phyloP scores from a whole-genome alignment of 345 rosid species.

The Crucihimalaya himalaica region DNA sequence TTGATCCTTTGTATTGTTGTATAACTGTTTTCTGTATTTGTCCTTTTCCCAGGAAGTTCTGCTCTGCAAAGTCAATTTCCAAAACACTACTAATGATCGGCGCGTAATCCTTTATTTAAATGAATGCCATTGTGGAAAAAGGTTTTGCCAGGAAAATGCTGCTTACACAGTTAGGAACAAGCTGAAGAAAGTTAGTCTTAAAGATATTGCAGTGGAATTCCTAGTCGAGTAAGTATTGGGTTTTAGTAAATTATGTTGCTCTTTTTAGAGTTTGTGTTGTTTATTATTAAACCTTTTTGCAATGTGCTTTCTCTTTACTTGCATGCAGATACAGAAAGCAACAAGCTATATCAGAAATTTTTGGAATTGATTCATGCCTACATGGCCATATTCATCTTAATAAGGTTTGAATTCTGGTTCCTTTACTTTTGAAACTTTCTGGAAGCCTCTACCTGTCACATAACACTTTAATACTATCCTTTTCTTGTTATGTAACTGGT shows the following conservation, averaged over 20 bases:
- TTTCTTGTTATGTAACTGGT: constrained; percentile 31
- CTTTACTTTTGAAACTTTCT: constrained; percentile 22
- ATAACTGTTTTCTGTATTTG: constrained; percentile 21
- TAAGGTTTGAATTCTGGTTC: constrained; percentile 52
- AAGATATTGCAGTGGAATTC: constrained; percentile 64
- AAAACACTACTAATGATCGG: constrained; percentile 67
- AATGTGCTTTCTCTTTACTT: constrained; percentile 21
- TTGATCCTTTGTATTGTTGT: constrained; percentile 9
- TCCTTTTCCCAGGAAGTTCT: constrained; percentile 73
- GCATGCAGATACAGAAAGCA: constrained; percentile 60
- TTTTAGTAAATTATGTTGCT: constrained; percentile 17
- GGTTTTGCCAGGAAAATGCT: constrained; percentile 76
- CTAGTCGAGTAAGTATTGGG: constrained; percentile 70
- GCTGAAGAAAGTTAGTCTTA: constrained; percentile 76
- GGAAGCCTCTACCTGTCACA: constrained; percentile 14
- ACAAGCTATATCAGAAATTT: constrained; percentile 44
- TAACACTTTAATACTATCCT: neutral
- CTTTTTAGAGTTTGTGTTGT: constrained; percentile 8
- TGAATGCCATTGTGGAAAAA: constrained; percentile 71
- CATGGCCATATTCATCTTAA: constrained; percentile 80
- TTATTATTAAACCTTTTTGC: constrained; percentile 5
- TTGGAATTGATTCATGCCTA: constrained; percentile 58
- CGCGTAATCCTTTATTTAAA: constrained; percentile 72
- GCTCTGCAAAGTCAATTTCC: constrained; percentile 76
- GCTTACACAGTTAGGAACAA: constrained; percentile 70